These are phyloP conservation scores for Scedosporium boydii DNA, from an alignment of 2,329 filamentous ascomycete species.

Conservation along the genomic window DNA sequence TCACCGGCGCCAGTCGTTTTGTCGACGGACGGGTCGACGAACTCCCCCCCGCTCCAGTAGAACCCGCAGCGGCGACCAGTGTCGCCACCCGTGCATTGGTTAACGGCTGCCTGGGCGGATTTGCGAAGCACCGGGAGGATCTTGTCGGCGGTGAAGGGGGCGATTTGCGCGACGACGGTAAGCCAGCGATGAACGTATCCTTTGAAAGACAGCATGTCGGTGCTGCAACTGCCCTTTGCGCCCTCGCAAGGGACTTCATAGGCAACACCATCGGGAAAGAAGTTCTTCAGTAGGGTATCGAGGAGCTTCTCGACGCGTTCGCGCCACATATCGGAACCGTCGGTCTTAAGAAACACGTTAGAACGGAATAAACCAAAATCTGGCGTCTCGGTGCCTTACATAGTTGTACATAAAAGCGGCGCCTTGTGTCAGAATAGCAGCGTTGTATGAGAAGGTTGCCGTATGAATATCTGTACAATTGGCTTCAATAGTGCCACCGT, in stretches of 20 bases:
- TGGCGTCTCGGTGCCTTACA: conserved; percentile 15
- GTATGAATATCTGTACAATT: conserved; percentile 45
- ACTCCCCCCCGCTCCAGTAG: conserved; percentile 40
- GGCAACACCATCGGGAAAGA: conserved; percentile 43
- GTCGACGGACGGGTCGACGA: conserved; percentile 28
- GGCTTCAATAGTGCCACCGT: conserved; percentile 39
- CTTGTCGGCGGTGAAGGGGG: conserved; percentile 39
- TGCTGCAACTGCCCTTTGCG: conserved; percentile 41
- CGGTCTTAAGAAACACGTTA: conserved; percentile 9
- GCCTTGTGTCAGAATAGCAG: conserved; percentile 42
- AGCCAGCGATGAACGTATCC: conserved; percentile 50
- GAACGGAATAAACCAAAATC: conserved; percentile 9
- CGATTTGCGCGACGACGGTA: conserved; percentile 40
- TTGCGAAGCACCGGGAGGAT: conserved; percentile 42
- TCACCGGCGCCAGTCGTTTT: conserved; percentile 45
- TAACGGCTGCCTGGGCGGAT: conserved; percentile 43
- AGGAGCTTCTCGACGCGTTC: conserved; percentile 40
- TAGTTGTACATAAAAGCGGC: conserved; percentile 51
- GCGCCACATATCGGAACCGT: conserved; percentile 33
- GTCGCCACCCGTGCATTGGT: conserved; percentile 42
- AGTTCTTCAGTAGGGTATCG: conserved; percentile 30
- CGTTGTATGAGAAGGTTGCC: conserved; percentile 47
- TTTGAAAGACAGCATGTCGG: conserved; percentile 56
- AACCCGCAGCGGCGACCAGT: conserved; percentile 42
- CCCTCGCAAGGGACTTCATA: conserved; percentile 54